phyloP scores from a whole-genome alignment of 2,329 filamentous ascomycete species.

The Cordyceps pruinosa region DNA sequence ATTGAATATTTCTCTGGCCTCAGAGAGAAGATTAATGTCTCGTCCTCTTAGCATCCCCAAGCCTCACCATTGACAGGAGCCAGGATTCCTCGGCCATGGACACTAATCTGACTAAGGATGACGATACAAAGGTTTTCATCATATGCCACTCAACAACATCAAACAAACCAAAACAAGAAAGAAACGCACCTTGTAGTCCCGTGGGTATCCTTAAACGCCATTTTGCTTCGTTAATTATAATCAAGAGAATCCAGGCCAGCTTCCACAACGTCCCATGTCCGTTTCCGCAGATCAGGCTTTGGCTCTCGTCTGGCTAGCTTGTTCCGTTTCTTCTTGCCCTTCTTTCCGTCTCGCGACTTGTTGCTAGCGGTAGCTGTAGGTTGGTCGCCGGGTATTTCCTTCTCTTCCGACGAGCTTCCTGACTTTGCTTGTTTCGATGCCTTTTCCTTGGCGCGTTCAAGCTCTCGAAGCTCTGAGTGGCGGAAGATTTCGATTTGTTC shows the following conservation, averaged over 20 bases:
- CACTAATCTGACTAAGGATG: slow-evolving; percentile 84
- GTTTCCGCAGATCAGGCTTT: slow-evolving; percentile 57
- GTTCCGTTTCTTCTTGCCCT: slow-evolving; percentile 31
- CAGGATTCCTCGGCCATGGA: slow-evolving; percentile 27
- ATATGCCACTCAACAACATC: slow-evolving; percentile 33
- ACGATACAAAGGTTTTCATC: slow-evolving; percentile 88
- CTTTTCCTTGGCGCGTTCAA: slow-evolving; percentile 49
- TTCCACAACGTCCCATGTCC: slow-evolving; percentile 61
- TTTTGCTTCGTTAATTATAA: slow-evolving; percentile 60
- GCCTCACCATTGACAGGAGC: slow-evolving; percentile 24
- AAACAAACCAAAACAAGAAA: neutral
- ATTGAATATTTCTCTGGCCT: slow-evolving; percentile 18
- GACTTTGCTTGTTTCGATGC: slow-evolving; percentile 13
- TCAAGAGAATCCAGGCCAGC: slow-evolving; percentile 52
- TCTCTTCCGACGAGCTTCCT: slow-evolving; percentile 15
- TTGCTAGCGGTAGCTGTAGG: neutral
- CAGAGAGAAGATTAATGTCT: slow-evolving; percentile 52
- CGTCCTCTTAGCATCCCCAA: slow-evolving; percentile 35
- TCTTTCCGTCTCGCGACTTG: slow-evolving; percentile 19
- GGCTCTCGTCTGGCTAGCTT: slow-evolving; percentile 35
- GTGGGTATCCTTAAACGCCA: slow-evolving; percentile 18
- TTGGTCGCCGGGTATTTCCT: neutral
- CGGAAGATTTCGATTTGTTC: slow-evolving; percentile 87
- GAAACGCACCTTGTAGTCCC: slow-evolving; percentile 3
- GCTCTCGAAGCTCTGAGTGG: slow-evolving; percentile 73